Evolutionary conservation across 352 stramenopile genomes (phyloP).

Genomic region (Blastocystis sp.): DNA sequence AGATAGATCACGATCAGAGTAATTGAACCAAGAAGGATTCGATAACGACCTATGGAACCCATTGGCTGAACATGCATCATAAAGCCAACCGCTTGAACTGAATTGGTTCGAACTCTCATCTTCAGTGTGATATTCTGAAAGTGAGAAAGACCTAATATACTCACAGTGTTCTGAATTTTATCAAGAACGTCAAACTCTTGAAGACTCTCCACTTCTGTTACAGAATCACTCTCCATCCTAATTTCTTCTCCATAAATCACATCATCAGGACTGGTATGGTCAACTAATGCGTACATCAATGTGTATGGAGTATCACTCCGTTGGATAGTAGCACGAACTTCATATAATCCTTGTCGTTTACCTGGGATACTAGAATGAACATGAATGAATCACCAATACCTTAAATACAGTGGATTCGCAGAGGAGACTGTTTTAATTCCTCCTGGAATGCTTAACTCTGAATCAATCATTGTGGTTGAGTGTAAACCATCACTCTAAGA

Average conservation of each 20-base stretch:
- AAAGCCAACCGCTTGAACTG: constrained; percentile 1
- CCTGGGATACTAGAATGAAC: background rate
- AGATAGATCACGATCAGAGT: constrained; percentile 68
- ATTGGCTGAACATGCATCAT: constrained; percentile 61
- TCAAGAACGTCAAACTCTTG: background rate
- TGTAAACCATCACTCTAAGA: constrained; percentile 6
- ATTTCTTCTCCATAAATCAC: background rate
- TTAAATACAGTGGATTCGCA: background rate
- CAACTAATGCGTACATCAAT: background rate
- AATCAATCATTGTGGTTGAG: constrained; percentile 1
- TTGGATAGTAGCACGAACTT: background rate
- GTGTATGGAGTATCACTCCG: background rate
- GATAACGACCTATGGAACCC: constrained; percentile 8
- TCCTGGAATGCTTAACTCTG: background rate
- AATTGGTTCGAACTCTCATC: constrained; percentile 52
- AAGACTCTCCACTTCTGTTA: constrained; percentile 1
- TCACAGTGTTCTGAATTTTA: background rate
- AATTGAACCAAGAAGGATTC: constrained; percentile 55
- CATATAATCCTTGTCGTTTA: background rate
- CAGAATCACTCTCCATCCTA: background rate
- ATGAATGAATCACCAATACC: background rate
- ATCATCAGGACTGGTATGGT: background rate
- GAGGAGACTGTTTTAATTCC: background rate
- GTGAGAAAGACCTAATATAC: background rate
- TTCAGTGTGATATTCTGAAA: background rate